A percentile compares a stretch with the other conserved stretches of the same genome.
phyloP scores from a whole-genome alignment of 2,329 filamentous ascomycete genomes.

The Arthrobotrys sphaeroides region DNA sequence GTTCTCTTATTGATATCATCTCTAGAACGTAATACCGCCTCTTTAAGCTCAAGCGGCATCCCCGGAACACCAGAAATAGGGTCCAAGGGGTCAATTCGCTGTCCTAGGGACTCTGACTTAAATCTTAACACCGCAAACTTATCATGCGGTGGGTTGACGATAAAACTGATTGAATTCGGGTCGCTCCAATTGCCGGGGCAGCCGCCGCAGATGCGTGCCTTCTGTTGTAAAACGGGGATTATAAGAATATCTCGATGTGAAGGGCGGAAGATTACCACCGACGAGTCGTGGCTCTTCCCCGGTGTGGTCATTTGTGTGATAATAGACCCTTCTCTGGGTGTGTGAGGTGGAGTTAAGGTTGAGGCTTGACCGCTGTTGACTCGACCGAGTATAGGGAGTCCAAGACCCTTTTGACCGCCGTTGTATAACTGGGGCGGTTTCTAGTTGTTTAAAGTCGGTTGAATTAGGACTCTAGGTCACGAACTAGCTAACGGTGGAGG shows the following conservation, averaged over 20 bases:
- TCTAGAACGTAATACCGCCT: constrained; percentile 15
- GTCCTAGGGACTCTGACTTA: background rate
- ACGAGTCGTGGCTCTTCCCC: constrained; percentile 31
- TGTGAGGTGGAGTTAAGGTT: constrained; percentile 1
- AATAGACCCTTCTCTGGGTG: constrained; percentile 25
- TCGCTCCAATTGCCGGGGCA: constrained; percentile 23
- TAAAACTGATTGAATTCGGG: constrained; percentile 25
- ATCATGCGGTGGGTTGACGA: constrained; percentile 32
- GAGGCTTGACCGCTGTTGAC: background rate
- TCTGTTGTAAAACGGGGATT: constrained; percentile 32
- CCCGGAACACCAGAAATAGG: constrained; percentile 24
- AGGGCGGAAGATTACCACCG: constrained; percentile 29
- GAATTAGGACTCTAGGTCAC: background rate
- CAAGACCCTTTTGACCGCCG: background rate
- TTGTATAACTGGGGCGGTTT: constrained; percentile 13
- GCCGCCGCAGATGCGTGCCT: constrained; percentile 12
- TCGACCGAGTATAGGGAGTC: constrained; percentile 13
- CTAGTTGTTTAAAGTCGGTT: background rate
- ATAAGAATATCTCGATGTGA: constrained; percentile 34
- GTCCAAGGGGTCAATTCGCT: constrained; percentile 9
- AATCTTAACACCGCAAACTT: constrained; percentile 38
- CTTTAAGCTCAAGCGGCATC: constrained; percentile 27
- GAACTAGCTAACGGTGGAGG: background rate
- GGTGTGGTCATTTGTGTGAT: background rate
- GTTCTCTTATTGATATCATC: constrained; percentile 32